Evolutionary conservation across 192 early-diverging fungal species (phyloP).

Genomic region (Thamnidium elegans): DNA sequence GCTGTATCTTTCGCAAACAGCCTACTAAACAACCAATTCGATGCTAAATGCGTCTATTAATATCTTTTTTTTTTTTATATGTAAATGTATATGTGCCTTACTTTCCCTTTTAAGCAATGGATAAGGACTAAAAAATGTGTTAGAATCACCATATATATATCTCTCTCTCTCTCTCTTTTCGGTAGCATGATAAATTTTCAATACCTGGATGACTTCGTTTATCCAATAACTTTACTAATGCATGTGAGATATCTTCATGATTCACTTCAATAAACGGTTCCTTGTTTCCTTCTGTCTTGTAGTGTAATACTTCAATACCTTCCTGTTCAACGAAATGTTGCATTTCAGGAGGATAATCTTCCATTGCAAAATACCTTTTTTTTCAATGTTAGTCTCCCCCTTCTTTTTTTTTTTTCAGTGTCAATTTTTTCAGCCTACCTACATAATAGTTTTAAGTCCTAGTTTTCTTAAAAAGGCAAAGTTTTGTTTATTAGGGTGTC

Average conservation of each 20-base stretch:
- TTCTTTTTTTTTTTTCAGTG: background rate
- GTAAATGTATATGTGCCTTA: conserved; percentile 31
- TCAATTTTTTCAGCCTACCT: background rate
- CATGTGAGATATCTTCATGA: conserved; percentile 48
- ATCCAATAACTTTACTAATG: conserved; percentile 51
- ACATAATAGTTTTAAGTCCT: conserved; percentile 81
- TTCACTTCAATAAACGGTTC: conserved; percentile 63
- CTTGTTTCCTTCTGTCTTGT: conserved; percentile 85
- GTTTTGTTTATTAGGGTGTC: conserved; percentile 88
- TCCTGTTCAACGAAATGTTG: conserved; percentile 72
- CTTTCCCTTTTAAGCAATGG: conserved; percentile 94
- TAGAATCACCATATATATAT: background rate
- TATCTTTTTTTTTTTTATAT: background rate
- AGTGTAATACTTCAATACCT: conserved; percentile 75
- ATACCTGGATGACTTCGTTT: conserved; percentile 50
- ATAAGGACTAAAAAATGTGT: conserved; percentile 55
- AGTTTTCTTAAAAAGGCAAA: conserved; percentile 88
- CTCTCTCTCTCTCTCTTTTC: background rate
- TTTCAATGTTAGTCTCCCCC: background rate
- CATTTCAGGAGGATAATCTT: conserved; percentile 59
- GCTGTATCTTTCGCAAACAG: conserved; percentile 88
- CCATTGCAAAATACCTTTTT: conserved; percentile 40
- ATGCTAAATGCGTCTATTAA: conserved; percentile 50
- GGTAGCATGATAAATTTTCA: background rate
- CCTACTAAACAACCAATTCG: conserved; percentile 93